Evolutionary conservation across 179 eudicot species (phyloP), one percentile per base, ranked within the genome.

Genomic region (Pouteria campechiana): DNA sequence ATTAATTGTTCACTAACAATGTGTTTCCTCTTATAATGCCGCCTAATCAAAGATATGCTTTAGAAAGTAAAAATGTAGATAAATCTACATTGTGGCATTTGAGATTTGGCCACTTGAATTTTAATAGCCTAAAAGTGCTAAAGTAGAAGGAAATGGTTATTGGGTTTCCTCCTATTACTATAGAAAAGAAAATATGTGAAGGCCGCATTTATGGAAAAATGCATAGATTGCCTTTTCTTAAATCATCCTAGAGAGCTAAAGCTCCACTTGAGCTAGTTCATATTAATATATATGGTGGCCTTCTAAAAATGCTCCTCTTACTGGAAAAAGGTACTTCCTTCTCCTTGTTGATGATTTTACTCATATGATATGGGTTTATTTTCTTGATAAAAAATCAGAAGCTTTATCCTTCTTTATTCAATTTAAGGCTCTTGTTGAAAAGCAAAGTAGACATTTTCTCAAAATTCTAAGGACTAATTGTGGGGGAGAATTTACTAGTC

Each of bases 401-500:
- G 58, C 36, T 5, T 34, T 42, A 13, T 2, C 10, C 11, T 10
- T 23, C 6, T 54, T 54, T 5, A 13, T 25, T 10, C 20, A 35
- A 27, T 54, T 35, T 8, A 25, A 30, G 3, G 44, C 50, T 4
- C 11, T 44, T 1, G 23, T 18, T 2, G 43, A 54, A 13, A 11
- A 12, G 12, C 29, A 44, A 36, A 54, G 21, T 9, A 9, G 30
- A 4, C 30, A n/a, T n/a, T n/a, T n/a, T n/a, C n/a, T n/a, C n/a
- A 43, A 41, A 4, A 42, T 24, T 11, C 7, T 53, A 3, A 54
- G 50, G 36, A 16, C 30, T 0, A 40, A 44, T 44, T 10, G 21
- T 21, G 59, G 51, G 18, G 33, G 51, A 19, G 34, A 33, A 33
- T 54, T 25, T 12, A 34, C n/a, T n/a, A n/a, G n/a, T n/a, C n/a